Evolutionary conservation across 176 grass and related monocot genomes (phyloP), one percentile per base, ranked within the genome.

Genomic region (Triticum dicoccoides): DNA sequence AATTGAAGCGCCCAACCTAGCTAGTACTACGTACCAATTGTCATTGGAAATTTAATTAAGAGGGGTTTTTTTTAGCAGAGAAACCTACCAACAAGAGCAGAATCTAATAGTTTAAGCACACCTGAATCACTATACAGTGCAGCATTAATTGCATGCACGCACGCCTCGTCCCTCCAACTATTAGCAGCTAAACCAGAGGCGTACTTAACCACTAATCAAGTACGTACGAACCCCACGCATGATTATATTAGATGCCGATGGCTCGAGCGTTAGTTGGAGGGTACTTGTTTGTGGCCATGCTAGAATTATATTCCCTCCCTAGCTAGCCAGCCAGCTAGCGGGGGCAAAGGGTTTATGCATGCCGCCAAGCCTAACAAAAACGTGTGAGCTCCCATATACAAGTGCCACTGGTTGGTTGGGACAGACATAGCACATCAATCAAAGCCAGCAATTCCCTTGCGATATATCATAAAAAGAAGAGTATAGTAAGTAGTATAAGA

Each of bases 261-360:
- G 45, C 78, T 49, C 35, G 35, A 68, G 82, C 24, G 90, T 84
- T 88, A 70, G 90, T 85, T 88, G 90, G 78, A 85, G 86, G 78
- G 90, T 91, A 85, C 86, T 72, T 91, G 89, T 85, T 88, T 59
- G 62, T 88, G 76, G 69, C 33, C 66, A 75, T 68, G 69, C 51
- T 41, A 51, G 23, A 63, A 65, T 71, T 82, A 91, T 85, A 88
- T 88, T 91, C 90, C 86, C 63, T 82, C 82, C 82, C 69, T 82
- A 76, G 7, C 44, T 76, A 69, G 29, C 65, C 42, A 74, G 23
- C 65, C 42, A 74, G 23, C 25, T 23, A 74, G 23, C 25, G 72
- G 27, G 74, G 65, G 64, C 81, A 72, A 61, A 71, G 81, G 35
- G 61, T 56, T 52, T 56, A 87, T 84, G 67, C 56, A 54, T 83